A percentile compares a stretch with the other conserved stretches of the same genome.
Evolutionary conservation across 441 rosid genomes (phyloP).

Genomic region (Erysimum pusillum): DNA sequence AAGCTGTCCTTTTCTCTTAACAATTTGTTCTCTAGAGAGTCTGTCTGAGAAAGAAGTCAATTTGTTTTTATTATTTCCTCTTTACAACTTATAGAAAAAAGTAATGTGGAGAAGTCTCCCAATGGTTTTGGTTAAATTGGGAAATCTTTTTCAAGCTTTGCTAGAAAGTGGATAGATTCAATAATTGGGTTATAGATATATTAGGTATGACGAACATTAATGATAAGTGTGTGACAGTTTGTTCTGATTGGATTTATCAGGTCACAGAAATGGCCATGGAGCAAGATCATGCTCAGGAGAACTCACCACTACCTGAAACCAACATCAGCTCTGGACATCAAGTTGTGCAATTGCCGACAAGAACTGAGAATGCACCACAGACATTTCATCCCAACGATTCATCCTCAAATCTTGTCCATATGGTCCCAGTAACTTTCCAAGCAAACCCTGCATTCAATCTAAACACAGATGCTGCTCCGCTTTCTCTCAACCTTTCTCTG

Average conservation of each 20-base stretch:
- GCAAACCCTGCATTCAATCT: conserved; percentile 36
- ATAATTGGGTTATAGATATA: not conserved
- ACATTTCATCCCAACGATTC: conserved; percentile 25
- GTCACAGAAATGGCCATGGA: conserved; percentile 46
- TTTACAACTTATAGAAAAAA: conserved; percentile 3
- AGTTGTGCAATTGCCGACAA: conserved; percentile 38
- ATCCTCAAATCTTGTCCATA: conserved; percentile 24
- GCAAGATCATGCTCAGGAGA: conserved; percentile 44
- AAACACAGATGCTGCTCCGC: conserved; percentile 43
- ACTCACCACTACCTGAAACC: conserved; percentile 50
- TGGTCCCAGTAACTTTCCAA: conserved; percentile 43
- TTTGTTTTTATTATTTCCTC: conserved; percentile 18
- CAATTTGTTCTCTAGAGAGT: conserved; percentile 4
- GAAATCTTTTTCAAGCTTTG: conserved; percentile 17
- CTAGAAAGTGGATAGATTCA: conserved; percentile 4
- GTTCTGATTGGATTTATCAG: conserved; percentile 40
- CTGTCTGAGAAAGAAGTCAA: not conserved
- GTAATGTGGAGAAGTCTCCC: not conserved
- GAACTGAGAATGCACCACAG: conserved; percentile 27
- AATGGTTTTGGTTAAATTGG: conserved; percentile 14
- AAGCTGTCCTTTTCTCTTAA: not conserved
- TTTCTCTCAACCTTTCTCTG: conserved; percentile 65
- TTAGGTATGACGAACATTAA: conserved; percentile 5
- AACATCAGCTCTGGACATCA: conserved; percentile 58
- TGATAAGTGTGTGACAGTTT: conserved; percentile 6